Evolutionary conservation across 306 rosid species (phyloP).

Genomic region (Fragaria nilgerrensis): DNA sequence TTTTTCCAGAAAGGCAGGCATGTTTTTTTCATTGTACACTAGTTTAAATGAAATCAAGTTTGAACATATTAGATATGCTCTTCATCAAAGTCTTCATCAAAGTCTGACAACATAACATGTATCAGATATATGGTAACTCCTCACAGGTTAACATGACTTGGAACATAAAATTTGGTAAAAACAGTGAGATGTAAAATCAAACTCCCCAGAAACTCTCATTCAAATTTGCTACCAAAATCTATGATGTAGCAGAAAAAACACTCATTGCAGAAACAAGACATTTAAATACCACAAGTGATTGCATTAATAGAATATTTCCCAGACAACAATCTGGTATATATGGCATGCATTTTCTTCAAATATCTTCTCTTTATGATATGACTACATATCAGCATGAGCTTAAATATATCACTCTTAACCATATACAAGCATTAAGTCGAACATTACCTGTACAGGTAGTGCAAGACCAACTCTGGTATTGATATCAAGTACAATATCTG

Average conservation of each 20-base stretch:
- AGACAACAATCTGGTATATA: background rate
- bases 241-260: background rate
- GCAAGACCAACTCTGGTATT: slow-evolving; percentile 73
- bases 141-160: background rate
- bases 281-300: background rate
- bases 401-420: background rate
- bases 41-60: background rate
- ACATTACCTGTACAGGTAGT: slow-evolving; percentile 80
- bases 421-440: slow-evolving; percentile 8
- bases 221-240: background rate
- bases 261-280: background rate
- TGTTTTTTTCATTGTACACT: background rate
- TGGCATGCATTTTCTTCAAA: background rate
- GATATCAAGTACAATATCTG: slow-evolving; percentile 68
- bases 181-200: background rate
- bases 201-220: background rate
- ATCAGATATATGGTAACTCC: background rate
- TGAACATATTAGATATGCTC: background rate
- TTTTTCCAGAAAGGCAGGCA: background rate
- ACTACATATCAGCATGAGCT: background rate
- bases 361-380: background rate
- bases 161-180: background rate
- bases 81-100: background rate
- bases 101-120: background rate
- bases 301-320: background rate